Conservation (phyloP, 2,329 filamentous ascomycete species). For the Spiromastix sp. region DNA sequence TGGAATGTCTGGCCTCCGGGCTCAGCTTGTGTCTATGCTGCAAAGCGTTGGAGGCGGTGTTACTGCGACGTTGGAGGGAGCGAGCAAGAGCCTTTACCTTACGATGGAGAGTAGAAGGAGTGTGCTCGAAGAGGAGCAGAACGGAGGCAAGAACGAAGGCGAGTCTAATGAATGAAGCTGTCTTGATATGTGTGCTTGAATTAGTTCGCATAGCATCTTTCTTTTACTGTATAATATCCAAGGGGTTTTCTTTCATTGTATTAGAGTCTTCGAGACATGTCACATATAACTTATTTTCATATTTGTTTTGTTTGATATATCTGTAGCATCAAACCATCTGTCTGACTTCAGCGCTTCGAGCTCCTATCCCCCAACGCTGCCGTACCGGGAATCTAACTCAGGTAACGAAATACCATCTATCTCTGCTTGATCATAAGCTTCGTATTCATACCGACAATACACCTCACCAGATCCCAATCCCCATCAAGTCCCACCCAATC, state of each 20-base stretch:
- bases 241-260: not conserved
- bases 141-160: conserved; percentile 23
- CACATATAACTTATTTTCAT: no score
- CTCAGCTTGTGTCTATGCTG: conserved; percentile 70
- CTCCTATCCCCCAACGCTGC: no score
- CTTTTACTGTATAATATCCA: not conserved
- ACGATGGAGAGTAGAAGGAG: conserved; percentile 73
- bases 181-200: not conserved
- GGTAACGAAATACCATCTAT: no score
- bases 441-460: conserved; percentile 86
- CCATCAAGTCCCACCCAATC: conserved; percentile 84
- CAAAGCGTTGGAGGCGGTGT: conserved; percentile 70
- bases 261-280: no score
- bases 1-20: conserved; percentile 68
- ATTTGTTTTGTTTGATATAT: no score
- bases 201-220: no score
- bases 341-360: no score
- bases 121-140: conserved; percentile 65
- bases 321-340: no score
- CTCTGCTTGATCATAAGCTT: conserved; percentile 34
- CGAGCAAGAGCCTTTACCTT: conserved; percentile 73
- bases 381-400: no score
- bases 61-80: conserved; percentile 67
- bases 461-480: conserved; percentile 82
- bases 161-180: conserved; percentile 1